Percentiles rank a stretch among this genome's conserved stretches.
These are phyloP conservation scores for Globisporangium rhizosaccharum DNA, from an alignment of 352 stramenopile genomes.

Conservation along the genomic window DNA sequence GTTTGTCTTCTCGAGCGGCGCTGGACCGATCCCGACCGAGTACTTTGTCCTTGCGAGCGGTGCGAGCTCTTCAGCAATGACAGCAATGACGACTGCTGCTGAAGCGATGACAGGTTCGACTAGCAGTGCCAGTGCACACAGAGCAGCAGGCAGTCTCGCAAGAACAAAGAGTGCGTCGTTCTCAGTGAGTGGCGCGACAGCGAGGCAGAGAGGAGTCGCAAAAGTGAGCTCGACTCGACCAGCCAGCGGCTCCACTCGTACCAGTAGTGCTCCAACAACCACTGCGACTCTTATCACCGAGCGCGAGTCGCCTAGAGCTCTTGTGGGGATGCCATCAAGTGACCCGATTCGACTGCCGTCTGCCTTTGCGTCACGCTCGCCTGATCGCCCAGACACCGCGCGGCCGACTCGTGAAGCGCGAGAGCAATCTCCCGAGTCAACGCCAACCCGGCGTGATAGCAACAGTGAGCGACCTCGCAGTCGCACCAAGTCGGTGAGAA, in stretches of 20 bases:
- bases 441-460: neutral
- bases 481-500: neutral
- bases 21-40: constrained; percentile 34
- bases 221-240: constrained; percentile 3
- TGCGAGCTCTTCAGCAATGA: neutral
- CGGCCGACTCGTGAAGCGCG: neutral
- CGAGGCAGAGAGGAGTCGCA: constrained; percentile 1
- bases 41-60: constrained; percentile 34
- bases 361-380: neutral
- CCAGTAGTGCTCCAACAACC: neutral
- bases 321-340: neutral
- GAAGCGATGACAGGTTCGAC: neutral
- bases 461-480: neutral
- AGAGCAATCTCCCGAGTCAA: neutral
- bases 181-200: neutral
- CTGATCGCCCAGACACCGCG: neutral
- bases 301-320: neutral
- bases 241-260: neutral
- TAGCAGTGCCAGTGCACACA: too few species aligned
- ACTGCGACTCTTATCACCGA: neutral
- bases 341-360: neutral
- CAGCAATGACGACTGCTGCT: neutral
- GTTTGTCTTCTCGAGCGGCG: constrained; percentile 45
- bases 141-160: neutral
- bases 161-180: constrained; percentile 5